A percentile compares a stretch with the other conserved stretches of the same genome.
Conservation (phyloP, 352 stramenopile species). For the Pythium phragmitis region DNA sequence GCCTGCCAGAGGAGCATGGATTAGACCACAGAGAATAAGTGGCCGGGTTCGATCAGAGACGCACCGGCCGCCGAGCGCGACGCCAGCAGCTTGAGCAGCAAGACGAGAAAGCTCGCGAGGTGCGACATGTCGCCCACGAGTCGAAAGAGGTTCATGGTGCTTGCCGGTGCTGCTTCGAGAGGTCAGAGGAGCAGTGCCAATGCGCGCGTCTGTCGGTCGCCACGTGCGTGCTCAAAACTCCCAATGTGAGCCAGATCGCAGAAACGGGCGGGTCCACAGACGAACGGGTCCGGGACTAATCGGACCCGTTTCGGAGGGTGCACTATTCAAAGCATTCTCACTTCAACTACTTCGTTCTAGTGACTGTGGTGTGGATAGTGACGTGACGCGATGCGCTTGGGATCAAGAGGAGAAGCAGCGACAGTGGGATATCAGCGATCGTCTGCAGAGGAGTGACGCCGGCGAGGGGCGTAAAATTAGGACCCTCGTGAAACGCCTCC, state of each 20-base stretch:
- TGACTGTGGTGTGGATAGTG: slow-evolving; percentile 1
- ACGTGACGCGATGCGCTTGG: not conserved
- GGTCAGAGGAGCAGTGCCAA: not conserved
- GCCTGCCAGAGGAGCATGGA: slow-evolving; percentile 45
- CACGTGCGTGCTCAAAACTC: slow-evolving; percentile 22
- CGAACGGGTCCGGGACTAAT: not conserved
- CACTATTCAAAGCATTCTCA: not conserved
- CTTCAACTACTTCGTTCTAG: slow-evolving; percentile 23
- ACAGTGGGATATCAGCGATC: not conserved
- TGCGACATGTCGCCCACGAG: slow-evolving; percentile 98
- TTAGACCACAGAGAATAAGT: not conserved
- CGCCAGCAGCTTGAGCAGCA: slow-evolving; percentile 95
- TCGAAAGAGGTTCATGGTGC: slow-evolving; percentile 95
- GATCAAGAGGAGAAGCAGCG: not conserved
- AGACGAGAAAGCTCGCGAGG: slow-evolving; percentile 98
- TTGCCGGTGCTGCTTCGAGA: not conserved
- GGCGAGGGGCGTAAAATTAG: not conserved
- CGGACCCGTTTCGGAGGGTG: slow-evolving; percentile 4
- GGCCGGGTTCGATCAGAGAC: slow-evolving; percentile 8
- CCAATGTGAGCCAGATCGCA: slow-evolving; percentile 13
- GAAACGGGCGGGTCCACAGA: slow-evolving; percentile 15
- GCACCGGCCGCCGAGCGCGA: slow-evolving; percentile 76
- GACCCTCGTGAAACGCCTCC: not conserved
- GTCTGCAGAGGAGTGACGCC: too few species aligned
- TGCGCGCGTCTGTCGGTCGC: slow-evolving; percentile 12